These are phyloP conservation scores for Tetrahymena malaccensis DNA, from an alignment of 73 alveolate genomes.

Conservation along the genomic window DNA sequence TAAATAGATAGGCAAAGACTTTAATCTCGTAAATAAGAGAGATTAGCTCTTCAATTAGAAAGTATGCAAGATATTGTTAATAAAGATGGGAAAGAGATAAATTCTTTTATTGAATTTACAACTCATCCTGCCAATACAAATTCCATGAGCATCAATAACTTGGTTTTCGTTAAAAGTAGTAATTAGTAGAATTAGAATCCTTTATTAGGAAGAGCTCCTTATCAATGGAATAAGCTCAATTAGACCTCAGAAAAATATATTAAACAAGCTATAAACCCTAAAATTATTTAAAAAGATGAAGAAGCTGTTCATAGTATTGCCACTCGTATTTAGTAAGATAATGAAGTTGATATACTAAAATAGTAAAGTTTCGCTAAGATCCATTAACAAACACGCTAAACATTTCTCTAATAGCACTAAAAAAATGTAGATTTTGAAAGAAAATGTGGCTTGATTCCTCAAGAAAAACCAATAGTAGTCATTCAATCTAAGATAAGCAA, in stretches of 20 bases:
- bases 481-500: not conserved
- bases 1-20: not conserved
- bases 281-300: not conserved
- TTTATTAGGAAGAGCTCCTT: not conserved
- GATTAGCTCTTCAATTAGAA: not conserved
- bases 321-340: not conserved
- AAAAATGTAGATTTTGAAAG: not conserved
- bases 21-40: not conserved
- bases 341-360: not conserved
- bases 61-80: not conserved
- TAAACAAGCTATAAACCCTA: not conserved
- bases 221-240: not conserved
- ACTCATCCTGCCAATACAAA: not conserved
- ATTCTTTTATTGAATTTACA: not conserved
- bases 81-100: not conserved
- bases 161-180: not conserved
- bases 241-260: not conserved
- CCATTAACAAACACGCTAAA: not conserved
- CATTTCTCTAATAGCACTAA: not conserved
- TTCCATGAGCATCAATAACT: not conserved
- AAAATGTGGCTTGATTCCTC: not conserved
- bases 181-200: not conserved
- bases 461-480: not conserved
- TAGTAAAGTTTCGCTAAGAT: not conserved
- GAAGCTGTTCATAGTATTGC: not conserved